Evolutionary conservation across 305 asterid species (phyloP), one percentile per base, ranked within the genome.

Genomic region (Fraxinus xanthoxyloides): DNA sequence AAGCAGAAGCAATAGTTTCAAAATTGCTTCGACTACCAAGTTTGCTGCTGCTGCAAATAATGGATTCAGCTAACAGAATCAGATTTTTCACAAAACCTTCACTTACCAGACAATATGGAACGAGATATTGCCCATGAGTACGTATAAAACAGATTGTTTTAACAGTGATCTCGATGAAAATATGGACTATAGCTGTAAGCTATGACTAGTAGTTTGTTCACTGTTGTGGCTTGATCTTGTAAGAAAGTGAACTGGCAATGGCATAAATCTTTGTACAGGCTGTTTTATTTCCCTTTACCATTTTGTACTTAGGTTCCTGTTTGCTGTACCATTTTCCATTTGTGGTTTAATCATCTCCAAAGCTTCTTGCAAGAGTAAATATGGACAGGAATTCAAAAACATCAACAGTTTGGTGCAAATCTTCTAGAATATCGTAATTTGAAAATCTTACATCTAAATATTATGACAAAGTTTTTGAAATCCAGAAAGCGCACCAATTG

Each of bases 1-100:
- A 43, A 88, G 89, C 85, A 90, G 95, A 87, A 91, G 90, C 91
- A 88, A 87, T 84, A 89, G 92, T 89, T 89, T 89, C 75, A 92
- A 89, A 84, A 84, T 83, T 56, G 84, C 91, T 67, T 86, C 92
- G 9, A 86, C 88, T 84, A 78, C 85, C 28, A 97, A 90, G 78
- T 85, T 93, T n/a, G 87, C 89, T 15, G 59, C 59, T 48, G 4
- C 59, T 48, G 61, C 23, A 4, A 51, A 17, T 51, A 51, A 17
- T 51, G 23, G 61, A 51, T 89, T 87, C 88, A 54, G 83, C 80
- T 88, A 89, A 73, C 90, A 87, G 80, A 91, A 7, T 80, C 90
- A 4, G 97, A 92, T 80, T 43, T 89, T 75, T 48, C 90, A 0
- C 94, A 83, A 74, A 84, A 84, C 83, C 87, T 91, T 75, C 97